Conservation (phyloP, 2,329 filamentous ascomycete genomes). For the Stenocarpella maydis region DNA sequence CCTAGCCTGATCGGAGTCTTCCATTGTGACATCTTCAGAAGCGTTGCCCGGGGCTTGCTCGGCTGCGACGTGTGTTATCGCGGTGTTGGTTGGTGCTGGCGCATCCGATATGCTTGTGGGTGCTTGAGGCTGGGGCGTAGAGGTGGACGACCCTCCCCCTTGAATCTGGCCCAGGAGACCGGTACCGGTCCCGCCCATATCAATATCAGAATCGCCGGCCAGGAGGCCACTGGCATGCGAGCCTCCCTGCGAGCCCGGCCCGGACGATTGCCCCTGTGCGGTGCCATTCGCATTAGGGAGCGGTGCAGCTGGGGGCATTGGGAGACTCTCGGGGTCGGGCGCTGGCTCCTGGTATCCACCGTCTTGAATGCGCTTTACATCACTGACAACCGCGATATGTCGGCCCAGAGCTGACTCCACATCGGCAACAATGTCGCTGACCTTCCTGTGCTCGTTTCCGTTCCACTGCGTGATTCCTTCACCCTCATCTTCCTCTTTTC, state of each 20-base stretch:
- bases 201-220: slow-evolving; percentile 68
- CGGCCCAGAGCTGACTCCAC: slow-evolving; percentile 77
- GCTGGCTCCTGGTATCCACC: slow-evolving; percentile 75
- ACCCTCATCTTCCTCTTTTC: slow-evolving; percentile 59
- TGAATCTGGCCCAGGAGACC: slow-evolving; percentile 75
- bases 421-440: slow-evolving; percentile 78
- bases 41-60: slow-evolving; percentile 39
- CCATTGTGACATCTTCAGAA: slow-evolving; percentile 54
- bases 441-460: slow-evolving; percentile 58
- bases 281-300: slow-evolving; percentile 36
- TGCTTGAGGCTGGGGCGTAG: slow-evolving; percentile 68
- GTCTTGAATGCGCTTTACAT: slow-evolving; percentile 76
- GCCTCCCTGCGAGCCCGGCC: slow-evolving; percentile 61
- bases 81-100: slow-evolving; percentile 62
- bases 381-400: slow-evolving; percentile 69
- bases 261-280: slow-evolving; percentile 51
- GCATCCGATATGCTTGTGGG: slow-evolving; percentile 64
- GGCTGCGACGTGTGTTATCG: slow-evolving; percentile 52
- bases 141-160: slow-evolving; percentile 64
- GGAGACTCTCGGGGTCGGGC: slow-evolving; percentile 51
- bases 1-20: slow-evolving; percentile 44
- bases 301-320: slow-evolving; percentile 40
- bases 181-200: slow-evolving; percentile 71
- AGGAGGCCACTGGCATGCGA: slow-evolving; percentile 65
- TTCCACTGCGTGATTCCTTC: slow-evolving; percentile 51